Conservation (phyloP, 1,284 basidiomycete species). For the Coniferiporia sulphurascens region DNA sequence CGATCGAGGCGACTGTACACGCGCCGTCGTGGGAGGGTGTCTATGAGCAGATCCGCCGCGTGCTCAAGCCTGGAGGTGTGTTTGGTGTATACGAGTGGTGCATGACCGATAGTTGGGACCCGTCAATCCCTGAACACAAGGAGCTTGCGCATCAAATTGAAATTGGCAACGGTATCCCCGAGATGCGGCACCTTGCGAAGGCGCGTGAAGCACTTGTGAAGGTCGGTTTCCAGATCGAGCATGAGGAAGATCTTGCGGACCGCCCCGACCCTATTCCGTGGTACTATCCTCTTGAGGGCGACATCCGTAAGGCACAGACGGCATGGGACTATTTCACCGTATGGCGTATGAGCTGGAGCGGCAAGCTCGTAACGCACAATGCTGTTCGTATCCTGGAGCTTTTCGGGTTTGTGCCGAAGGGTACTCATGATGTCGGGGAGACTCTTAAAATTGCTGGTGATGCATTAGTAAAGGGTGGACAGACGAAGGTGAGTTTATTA, state of each 20-base stretch:
- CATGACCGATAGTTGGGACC: slow-evolving; percentile 96
- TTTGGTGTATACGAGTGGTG: slow-evolving; percentile 99
- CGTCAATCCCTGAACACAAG: slow-evolving; percentile 85
- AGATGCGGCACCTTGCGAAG: slow-evolving; percentile 81
- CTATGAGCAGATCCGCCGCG: slow-evolving; percentile 90
- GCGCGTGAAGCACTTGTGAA: slow-evolving; percentile 77
- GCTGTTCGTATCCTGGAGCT: slow-evolving; percentile 77
- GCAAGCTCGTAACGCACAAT: slow-evolving; percentile 83
- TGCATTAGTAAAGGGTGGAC: slow-evolving; percentile 81
- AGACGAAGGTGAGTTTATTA: slow-evolving; percentile 62
- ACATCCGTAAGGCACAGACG: slow-evolving; percentile 90
- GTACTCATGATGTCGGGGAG: slow-evolving; percentile 90
- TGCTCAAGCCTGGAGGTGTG: slow-evolving; percentile 94
- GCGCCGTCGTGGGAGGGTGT: slow-evolving; percentile 95
- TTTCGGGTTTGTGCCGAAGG: slow-evolving; percentile 83
- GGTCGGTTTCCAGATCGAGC: slow-evolving; percentile 87
- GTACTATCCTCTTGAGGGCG: slow-evolving; percentile 97
- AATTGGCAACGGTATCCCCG: slow-evolving; percentile 94
- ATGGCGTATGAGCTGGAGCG: slow-evolving; percentile 87
- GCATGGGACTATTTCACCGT: slow-evolving; percentile 87
- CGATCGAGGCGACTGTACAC: slow-evolving; percentile 97
- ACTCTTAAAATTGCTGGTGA: slow-evolving; percentile 80
- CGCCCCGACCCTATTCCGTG: slow-evolving; percentile 80
- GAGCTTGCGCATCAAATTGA: slow-evolving; percentile 87
- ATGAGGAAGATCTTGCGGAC: slow-evolving; percentile 94